Evolutionary conservation across 2,329 filamentous ascomycete species (phyloP).

Genomic region (Alternaria metachromatica): DNA sequence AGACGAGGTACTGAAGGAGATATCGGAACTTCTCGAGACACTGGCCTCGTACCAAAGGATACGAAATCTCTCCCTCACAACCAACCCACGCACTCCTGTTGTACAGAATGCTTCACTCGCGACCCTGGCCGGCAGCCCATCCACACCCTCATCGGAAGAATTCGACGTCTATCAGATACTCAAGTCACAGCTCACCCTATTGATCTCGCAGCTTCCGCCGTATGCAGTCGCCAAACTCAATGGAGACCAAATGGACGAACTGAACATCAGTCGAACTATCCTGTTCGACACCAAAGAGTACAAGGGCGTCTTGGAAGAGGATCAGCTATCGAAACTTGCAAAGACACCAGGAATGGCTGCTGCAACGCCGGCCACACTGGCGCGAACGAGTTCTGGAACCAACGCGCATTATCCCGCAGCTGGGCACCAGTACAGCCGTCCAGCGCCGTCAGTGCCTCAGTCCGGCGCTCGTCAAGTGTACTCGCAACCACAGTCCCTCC

Average conservation of each 20-base stretch:
- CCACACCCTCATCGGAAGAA: conserved; percentile 69
- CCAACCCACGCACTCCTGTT: conserved; percentile 68
- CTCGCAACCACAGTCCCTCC: conserved; percentile 43
- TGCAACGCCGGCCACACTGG: conserved; percentile 36
- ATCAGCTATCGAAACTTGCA: conserved; percentile 62
- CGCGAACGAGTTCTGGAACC: conserved; percentile 34
- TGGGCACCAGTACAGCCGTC: conserved; percentile 41
- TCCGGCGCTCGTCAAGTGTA: conserved; percentile 41
- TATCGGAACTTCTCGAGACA: conserved; percentile 78
- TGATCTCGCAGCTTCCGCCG: conserved; percentile 78
- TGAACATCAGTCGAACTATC: conserved; percentile 82
- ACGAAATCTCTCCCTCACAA: conserved; percentile 72
- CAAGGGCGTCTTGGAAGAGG: conserved; percentile 82
- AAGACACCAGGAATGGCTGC: conserved; percentile 48
- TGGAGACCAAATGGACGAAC: conserved; percentile 81
- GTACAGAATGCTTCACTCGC: conserved; percentile 71
- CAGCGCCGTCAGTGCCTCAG: conserved; percentile 33
- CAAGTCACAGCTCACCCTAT: conserved; percentile 74
- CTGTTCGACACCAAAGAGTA: conserved; percentile 75
- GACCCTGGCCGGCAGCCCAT: conserved; percentile 62
- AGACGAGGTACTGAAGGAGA: conserved; percentile 74
- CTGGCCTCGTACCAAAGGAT: conserved; percentile 80
- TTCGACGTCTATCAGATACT: conserved; percentile 71
- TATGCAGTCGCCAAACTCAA: conserved; percentile 87
- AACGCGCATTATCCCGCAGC: conserved; percentile 39